Percentiles rank a stretch among this genome's conserved stretches.
phyloP scores from a whole-genome alignment of 2,329 filamentous ascomycete genomes.

The Diaporthe citrichinensis region DNA sequence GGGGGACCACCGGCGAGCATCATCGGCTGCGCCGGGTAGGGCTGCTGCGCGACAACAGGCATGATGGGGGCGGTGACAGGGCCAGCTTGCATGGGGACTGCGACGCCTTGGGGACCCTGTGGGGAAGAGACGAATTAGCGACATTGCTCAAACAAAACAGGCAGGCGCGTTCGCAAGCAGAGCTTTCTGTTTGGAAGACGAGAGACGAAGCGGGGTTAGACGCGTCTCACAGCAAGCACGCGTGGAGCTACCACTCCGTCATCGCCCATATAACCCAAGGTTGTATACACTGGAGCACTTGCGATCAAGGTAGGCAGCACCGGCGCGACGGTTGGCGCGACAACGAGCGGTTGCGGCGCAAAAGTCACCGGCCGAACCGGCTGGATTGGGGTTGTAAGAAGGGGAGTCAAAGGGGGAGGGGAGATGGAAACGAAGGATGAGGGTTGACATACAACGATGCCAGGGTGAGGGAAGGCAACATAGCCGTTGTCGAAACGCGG shows the following conservation, averaged over 20 bases:
- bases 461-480: conserved; percentile 25
- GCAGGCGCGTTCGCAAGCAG: neutral
- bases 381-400: conserved; percentile 43
- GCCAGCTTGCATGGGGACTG: conserved; percentile 42
- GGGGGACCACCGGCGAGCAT: conserved; percentile 34
- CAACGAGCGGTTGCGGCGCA: conserved; percentile 21
- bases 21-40: conserved; percentile 38
- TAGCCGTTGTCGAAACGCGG: conserved; percentile 64
- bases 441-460: conserved; percentile 40
- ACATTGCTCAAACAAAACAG: neutral
- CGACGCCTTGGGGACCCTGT: conserved; percentile 42
- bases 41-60: conserved; percentile 46
- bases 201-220: neutral
- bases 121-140: conserved; percentile 39
- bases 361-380: conserved; percentile 26
- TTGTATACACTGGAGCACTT: conserved; percentile 32
- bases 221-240: conserved; percentile 36
- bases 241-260: conserved; percentile 34
- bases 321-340: conserved; percentile 11
- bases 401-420: conserved; percentile 44
- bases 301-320: conserved; percentile 41
- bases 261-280: conserved; percentile 27
- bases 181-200: neutral
- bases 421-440: conserved; percentile 51
- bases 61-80: conserved; percentile 42